These are phyloP conservation scores for Crepidotus variabilis DNA, from an alignment of 768 basidiomycete genomes.

Conservation along the genomic window DNA sequence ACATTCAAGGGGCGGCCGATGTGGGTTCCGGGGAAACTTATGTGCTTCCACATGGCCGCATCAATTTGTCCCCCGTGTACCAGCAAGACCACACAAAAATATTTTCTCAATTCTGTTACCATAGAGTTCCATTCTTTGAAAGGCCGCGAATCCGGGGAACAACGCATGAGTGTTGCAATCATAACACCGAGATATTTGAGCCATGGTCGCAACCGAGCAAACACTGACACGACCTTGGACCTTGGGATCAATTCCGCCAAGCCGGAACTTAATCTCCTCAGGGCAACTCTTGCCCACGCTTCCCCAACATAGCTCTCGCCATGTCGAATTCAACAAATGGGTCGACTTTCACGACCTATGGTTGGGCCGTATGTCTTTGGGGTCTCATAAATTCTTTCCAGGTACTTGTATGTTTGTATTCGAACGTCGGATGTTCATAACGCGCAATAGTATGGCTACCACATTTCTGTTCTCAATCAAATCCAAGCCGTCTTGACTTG, in stretches of 20 bases:
- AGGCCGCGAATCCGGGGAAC: too few species aligned
- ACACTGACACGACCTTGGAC: too few species aligned
- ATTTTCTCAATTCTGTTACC: too few species aligned
- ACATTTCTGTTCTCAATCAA: conserved; percentile 89
- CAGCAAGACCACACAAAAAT: too few species aligned
- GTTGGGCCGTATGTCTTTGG: conserved; percentile 68
- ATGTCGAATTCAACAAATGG: conserved; percentile 12
- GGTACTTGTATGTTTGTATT: conserved; percentile 20
- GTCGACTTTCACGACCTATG: conserved; percentile 50
- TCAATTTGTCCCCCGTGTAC: too few species aligned
- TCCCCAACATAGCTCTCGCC: not conserved
- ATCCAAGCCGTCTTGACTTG: conserved; percentile 79
- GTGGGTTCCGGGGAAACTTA: not conserved
- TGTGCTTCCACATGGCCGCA: not conserved
- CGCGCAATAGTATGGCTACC: conserved; percentile 73
- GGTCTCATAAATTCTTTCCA: conserved; percentile 60
- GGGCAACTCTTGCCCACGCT: conserved; percentile 1
- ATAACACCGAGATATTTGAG: too few species aligned
- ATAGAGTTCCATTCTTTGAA: too few species aligned
- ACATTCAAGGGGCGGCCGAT: not conserved
- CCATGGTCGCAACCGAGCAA: too few species aligned
- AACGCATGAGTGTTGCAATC: too few species aligned
- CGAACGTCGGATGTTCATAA: not conserved
- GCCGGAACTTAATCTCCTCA: not conserved
- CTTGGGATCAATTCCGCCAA: not conserved